These are phyloP conservation scores for Lotmaria passim DNA, from an alignment of 208 protist genomes.

Conservation along the genomic window DNA sequence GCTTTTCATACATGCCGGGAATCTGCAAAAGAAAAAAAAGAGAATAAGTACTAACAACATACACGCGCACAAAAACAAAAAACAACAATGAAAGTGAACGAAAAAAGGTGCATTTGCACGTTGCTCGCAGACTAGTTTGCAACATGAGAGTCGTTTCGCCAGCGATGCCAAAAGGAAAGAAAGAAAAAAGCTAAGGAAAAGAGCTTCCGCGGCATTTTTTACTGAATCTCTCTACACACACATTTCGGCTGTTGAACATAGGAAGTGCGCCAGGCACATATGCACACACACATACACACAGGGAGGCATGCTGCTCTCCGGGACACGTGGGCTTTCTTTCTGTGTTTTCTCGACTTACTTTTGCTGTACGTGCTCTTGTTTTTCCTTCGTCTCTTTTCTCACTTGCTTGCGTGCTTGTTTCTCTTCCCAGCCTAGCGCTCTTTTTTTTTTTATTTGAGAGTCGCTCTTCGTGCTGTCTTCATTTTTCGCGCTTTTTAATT, in stretches of 20 bases:
- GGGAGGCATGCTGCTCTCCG: too few species aligned
- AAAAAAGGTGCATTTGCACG: background rate
- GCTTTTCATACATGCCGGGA: slow-evolving; percentile 6
- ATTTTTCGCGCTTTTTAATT: background rate
- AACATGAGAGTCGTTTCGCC: background rate
- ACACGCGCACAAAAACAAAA: background rate
- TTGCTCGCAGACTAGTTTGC: background rate
- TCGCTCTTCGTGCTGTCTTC: background rate
- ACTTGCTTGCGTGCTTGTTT: background rate
- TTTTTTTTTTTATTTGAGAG: background rate
- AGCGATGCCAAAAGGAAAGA: too few species aligned
- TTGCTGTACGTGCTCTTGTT: background rate
- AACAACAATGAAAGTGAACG: slow-evolving; percentile 5
- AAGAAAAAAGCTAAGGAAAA: too few species aligned
- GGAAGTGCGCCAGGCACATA: too few species aligned
- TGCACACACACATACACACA: too few species aligned
- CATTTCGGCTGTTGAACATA: too few species aligned
- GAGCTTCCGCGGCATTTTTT: too few species aligned
- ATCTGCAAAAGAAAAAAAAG: background rate
- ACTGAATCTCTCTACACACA: too few species aligned
- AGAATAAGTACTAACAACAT: background rate
- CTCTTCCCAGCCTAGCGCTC: background rate
- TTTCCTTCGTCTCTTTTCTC: background rate
- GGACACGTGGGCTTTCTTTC: too few species aligned
- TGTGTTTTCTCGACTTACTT: background rate